Evolutionary conservation across 257 asterid genomes (phyloP), one percentile per base, ranked within the genome.

Genomic region (Rubia yunnanensis): DNA sequence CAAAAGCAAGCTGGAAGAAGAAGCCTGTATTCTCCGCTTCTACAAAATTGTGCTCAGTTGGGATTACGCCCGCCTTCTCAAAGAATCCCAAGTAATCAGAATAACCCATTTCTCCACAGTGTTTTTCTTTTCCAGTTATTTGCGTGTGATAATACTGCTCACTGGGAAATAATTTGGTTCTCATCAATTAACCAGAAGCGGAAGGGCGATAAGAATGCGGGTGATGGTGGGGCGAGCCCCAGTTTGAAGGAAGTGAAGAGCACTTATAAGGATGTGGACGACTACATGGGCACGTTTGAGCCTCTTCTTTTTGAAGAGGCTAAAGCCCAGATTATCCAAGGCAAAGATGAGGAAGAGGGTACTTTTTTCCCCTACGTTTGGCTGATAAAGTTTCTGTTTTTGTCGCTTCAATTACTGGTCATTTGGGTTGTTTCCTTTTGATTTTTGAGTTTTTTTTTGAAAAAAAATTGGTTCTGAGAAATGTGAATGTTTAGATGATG

Each of bases 241-340:
- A 88, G 82, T n/a, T 70, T 86, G 75, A 84, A 63, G 78, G 65
- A 81, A 70, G 96, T 88, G 72, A 83, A 84, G 89, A 38, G 78
- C 69, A 84, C 88, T 1, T 94, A 88, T 65, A 75, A 71, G 66
- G 91, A 90, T 69, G 94, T 86, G 35, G 86, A 86, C 48, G 97
- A 90, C 24, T 94, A 94, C 79, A 68, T 90, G 34, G 61, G 74
- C 27, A 86, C 89, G 23, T 94, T 82, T 73, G 97, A 86, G 85
- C 99, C 99, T 18, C 80, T 94, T 77, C 85, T 94, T 53, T 90
- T 94, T 66, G 99, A 94, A 79, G 99, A 94, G 71, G 99, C 82
- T 34, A 94, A 94, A 78, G 94, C 95, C 20, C 96, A 84, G 76
- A 94, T 94, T 71, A 64, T 78, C 63, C 85, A 84, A 74, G 71